Conservation (phyloP, 2,329 filamentous ascomycete species). For the Conoideocrella luteorostrata region DNA sequence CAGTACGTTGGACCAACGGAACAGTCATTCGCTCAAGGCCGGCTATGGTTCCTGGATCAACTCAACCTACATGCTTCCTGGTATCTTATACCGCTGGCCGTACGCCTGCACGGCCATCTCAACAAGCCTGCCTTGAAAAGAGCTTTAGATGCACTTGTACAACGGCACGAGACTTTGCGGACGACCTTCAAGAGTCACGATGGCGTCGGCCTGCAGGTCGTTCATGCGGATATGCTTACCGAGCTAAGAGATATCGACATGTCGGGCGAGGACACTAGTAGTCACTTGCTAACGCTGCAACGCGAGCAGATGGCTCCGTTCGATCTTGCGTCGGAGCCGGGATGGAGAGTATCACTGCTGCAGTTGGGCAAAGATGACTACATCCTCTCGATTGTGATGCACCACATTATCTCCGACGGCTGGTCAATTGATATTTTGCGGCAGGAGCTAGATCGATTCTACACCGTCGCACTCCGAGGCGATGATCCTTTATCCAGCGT, state of each 20-base stretch:
- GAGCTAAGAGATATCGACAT: neutral
- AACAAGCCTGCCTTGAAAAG: slow-evolving; percentile 1
- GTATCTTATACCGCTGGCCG: slow-evolving; percentile 8
- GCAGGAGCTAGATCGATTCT: slow-evolving; percentile 9
- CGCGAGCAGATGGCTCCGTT: neutral
- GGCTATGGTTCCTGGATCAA: slow-evolving; percentile 11
- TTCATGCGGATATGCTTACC: neutral
- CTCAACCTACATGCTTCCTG: slow-evolving; percentile 5
- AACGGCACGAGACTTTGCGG: slow-evolving; percentile 8
- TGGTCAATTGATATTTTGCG: slow-evolving; percentile 17
- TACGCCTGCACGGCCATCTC: slow-evolving; percentile 5
- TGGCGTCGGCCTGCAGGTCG: neutral
- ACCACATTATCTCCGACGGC: slow-evolving; percentile 19
- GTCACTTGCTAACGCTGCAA: neutral
- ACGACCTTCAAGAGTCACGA: slow-evolving; percentile 3
- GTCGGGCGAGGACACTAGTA: neutral
- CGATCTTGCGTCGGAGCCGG: neutral
- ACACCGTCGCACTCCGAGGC: slow-evolving; percentile 9
- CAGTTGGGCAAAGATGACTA: neutral
- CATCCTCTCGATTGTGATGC: slow-evolving; percentile 11
- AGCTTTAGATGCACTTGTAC: slow-evolving; percentile 5
- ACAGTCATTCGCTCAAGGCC: slow-evolving; percentile 10
- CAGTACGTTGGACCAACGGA: slow-evolving; percentile 1
- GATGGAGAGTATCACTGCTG: neutral
- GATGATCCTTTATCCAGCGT: slow-evolving; percentile 8